A percentile compares a stretch with the other conserved stretches of the same genome.
Evolutionary conservation across 2,329 filamentous ascomycete species (phyloP).

Genomic region (Pestalotiopsis sp.): DNA sequence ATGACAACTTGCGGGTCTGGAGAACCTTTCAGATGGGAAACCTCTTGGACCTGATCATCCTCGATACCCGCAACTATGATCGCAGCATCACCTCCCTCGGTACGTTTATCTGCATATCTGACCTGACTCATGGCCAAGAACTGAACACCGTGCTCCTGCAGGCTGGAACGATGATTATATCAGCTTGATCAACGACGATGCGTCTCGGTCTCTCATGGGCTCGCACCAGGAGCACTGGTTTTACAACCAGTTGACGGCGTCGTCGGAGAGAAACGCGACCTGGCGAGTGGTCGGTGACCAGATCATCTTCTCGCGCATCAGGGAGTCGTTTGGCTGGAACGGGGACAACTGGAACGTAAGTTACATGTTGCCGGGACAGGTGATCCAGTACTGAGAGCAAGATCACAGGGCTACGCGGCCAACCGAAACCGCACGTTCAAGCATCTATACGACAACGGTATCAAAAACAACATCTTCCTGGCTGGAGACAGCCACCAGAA

Average conservation of each 20-base stretch:
- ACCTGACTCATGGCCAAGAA: too few species aligned
- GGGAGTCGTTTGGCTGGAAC: slow-evolving; percentile 8
- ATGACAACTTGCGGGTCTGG: slow-evolving; percentile 61
- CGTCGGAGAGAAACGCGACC: slow-evolving; percentile 63
- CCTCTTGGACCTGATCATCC: slow-evolving; percentile 67
- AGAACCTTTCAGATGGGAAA: slow-evolving; percentile 66
- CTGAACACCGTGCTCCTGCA: not conserved
- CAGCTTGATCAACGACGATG: slow-evolving; percentile 64
- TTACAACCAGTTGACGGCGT: slow-evolving; percentile 60
- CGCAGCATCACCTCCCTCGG: slow-evolving; percentile 59
- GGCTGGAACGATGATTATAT: slow-evolving; percentile 49
- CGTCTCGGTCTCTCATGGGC: slow-evolving; percentile 71
- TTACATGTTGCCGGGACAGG: not conserved
- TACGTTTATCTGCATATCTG: not conserved
- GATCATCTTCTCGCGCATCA: slow-evolving; percentile 59
- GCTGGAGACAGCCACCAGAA: slow-evolving; percentile 71
- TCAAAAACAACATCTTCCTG: slow-evolving; percentile 74
- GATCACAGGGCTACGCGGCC: slow-evolving; percentile 62
- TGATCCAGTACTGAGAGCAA: not conserved
- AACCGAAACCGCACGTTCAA: slow-evolving; percentile 73
- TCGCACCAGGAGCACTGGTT: slow-evolving; percentile 76
- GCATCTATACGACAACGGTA: slow-evolving; percentile 67
- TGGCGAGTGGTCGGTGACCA: slow-evolving; percentile 76
- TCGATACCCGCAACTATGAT: slow-evolving; percentile 72
- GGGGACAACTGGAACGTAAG: slow-evolving; percentile 6